Conservation (phyloP, 805 yeast species). For the Monosporozyma aquatica region DNA sequence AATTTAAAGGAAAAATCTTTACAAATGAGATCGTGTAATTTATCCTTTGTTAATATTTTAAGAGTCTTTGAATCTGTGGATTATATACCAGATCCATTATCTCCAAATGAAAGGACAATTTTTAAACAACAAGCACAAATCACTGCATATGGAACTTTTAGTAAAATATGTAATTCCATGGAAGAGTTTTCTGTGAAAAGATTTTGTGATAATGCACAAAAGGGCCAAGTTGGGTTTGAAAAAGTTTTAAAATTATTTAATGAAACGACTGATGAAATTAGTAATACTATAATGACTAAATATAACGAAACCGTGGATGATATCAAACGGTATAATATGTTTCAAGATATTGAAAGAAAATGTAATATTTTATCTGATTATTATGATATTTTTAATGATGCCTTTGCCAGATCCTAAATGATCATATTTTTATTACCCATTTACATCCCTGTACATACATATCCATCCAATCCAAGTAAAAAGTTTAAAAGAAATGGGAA, state of each 20-base stretch:
- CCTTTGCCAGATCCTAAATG: slow-evolving; percentile 6
- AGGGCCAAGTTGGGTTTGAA: slow-evolving; percentile 82
- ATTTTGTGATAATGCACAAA: slow-evolving; percentile 76
- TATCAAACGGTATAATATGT: slow-evolving; percentile 16
- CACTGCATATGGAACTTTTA: slow-evolving; percentile 70
- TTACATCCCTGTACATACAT: too few relatives aligned
- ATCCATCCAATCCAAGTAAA: too few relatives aligned
- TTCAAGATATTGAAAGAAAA: slow-evolving; percentile 22
- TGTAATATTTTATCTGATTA: slow-evolving; percentile 11
- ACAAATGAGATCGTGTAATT: slow-evolving; percentile 74
- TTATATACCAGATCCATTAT: slow-evolving; percentile 57
- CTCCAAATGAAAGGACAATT: slow-evolving; percentile 44
- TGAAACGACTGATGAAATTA: slow-evolving; percentile 23
- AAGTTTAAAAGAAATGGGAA: too few relatives aligned
- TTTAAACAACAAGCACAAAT: slow-evolving; percentile 83
- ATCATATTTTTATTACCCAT: too few relatives aligned
- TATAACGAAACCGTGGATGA: slow-evolving; percentile 29
- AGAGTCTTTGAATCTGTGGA: slow-evolving; percentile 82
- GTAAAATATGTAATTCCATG: slow-evolving; percentile 63
- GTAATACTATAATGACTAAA: slow-evolving; percentile 18
- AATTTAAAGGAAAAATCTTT: slow-evolving; percentile 57
- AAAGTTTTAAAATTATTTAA: slow-evolving; percentile 49
- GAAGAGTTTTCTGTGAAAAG: slow-evolving; percentile 91
- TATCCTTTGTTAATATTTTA: slow-evolving; percentile 69
- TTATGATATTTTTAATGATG: slow-evolving; percentile 10